Base-by-base conservation (phyloP, 1,284 basidiomycete genomes). In the Cutaneotrichosporon cyanovorans region DNA sequence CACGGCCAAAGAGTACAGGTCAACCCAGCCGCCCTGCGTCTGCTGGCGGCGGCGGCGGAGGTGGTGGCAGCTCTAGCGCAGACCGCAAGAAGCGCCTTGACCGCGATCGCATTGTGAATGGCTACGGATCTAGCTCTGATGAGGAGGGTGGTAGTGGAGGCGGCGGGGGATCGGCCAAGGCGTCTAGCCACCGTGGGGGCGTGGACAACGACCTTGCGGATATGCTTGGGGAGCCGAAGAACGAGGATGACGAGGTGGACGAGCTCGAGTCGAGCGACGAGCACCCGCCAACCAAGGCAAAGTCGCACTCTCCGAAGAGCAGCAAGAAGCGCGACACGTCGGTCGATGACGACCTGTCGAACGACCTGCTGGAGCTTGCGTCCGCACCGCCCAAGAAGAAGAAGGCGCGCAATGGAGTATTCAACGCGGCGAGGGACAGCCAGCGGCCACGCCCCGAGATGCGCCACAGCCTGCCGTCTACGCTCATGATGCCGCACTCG, bases 361-460 rank as follows among this genome's bases (percentile, higher is more conserved):
- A 36, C 23, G 48, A 66, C 58, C 58, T 63, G 5, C 57, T 64
- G 21, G 64, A 66, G 42, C 56, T 65, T 2, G 63, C 62, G 10
- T 61, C 60, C 12, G 62, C 58, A 11, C 62, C 59, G 18, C 61
- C 64, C 6, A 64, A 60, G 57, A 64, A 63, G 56, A 63, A 63
- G 50, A 61, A 60, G 48, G 42, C 35, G 25, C 44, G 15, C 36
- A 12, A 12, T 7, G 25, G 25, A 12, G 25, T 28, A 28, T 28
- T 28, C 25, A 28, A 12, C 12, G 25, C 25, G 25, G 31, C 28
- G 30, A 18, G 33, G 37, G 34, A 31, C 35, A 31, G 28, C 16
- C 38, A 39, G 11, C 46, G 34, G 23, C 41, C 48, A 11, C 50
- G 45, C 20, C 33, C 33, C 28, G 39, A 33, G 21, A 34, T 47